These are phyloP conservation scores for Curvularia eragrostidis DNA, from an alignment of 2,329 filamentous ascomycete species.

Conservation along the genomic window DNA sequence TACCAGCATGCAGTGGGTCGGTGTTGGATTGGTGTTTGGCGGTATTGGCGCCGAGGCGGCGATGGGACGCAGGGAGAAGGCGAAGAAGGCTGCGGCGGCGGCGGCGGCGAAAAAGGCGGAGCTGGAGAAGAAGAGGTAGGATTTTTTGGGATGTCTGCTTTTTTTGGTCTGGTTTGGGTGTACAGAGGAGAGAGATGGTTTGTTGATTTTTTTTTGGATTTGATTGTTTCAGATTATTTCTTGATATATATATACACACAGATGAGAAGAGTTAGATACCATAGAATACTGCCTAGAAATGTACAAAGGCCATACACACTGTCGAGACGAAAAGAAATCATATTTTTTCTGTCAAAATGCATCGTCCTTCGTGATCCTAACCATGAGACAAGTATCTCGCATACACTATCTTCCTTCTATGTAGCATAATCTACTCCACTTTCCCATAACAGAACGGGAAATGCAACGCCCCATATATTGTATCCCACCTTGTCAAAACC, in stretches of 20 bases:
- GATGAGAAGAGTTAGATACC: not conserved
- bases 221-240: too few relatives aligned
- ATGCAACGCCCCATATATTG: too few relatives aligned
- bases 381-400: too few relatives aligned
- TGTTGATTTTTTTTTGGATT: not conserved
- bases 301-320: too few relatives aligned
- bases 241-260: too few relatives aligned
- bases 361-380: too few relatives aligned
- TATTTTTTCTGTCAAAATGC: not conserved
- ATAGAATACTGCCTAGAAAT: not conserved
- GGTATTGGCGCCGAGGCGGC: constrained; percentile 90
- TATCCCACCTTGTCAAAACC: too few relatives aligned
- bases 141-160: not conserved
- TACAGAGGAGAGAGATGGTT: too few relatives aligned
- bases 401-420: too few relatives aligned
- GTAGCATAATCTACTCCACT: not conserved
- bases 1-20: constrained; percentile 88
- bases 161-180: not conserved
- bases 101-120: constrained; percentile 4
- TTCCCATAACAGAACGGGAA: too few relatives aligned
- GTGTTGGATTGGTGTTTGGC: constrained; percentile 90
- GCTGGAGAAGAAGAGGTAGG: constrained; percentile 24
- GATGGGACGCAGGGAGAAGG: constrained; percentile 83
- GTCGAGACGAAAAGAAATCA: not conserved
- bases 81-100: constrained; percentile 68